Percentiles rank a stretch among this genome's conserved stretches.
Conservation (phyloP, 2,329 filamentous ascomycete species). For the Davidsoniella virescens region DNA sequence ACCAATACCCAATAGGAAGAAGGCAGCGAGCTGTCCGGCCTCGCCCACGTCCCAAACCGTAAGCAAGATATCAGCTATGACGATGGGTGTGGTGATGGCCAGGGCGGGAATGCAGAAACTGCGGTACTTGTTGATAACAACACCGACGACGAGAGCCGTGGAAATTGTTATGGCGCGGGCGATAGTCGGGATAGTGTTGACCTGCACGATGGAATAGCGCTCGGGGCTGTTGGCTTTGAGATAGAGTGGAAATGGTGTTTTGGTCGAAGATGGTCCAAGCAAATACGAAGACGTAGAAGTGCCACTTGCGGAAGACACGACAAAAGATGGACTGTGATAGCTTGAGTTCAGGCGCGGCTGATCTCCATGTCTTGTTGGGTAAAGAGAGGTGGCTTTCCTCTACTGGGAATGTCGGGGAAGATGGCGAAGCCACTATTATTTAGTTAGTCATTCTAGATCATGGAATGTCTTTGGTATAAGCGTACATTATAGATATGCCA, state of each 20-base stretch:
- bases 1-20: slow-evolving; percentile 22
- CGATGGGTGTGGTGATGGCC: slow-evolving; percentile 20
- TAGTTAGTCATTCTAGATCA: slow-evolving; percentile 18
- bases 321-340: slow-evolving; percentile 22
- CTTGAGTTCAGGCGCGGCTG: slow-evolving; percentile 19
- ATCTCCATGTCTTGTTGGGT: slow-evolving; percentile 21
- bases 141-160: slow-evolving; percentile 19
- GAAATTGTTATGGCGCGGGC: slow-evolving; percentile 24
- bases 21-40: slow-evolving; percentile 22
- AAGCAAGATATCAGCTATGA: slow-evolving; percentile 19
- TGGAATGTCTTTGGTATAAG: slow-evolving; percentile 18
- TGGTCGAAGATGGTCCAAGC: slow-evolving; percentile 25
- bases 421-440: slow-evolving; percentile 23
- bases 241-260: slow-evolving; percentile 26
- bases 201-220: slow-evolving; percentile 23
- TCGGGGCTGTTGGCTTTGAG: slow-evolving; percentile 22
- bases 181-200: slow-evolving; percentile 27
- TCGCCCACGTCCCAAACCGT: slow-evolving; percentile 24
- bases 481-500: slow-evolving; percentile 30
- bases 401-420: slow-evolving; percentile 20
- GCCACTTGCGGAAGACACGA: slow-evolving; percentile 24
- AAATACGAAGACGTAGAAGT: slow-evolving; percentile 24
- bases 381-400: slow-evolving; percentile 20
- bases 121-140: slow-evolving; percentile 20
- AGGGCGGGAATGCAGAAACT: slow-evolving; percentile 22